Conservation (phyloP, 164 flowering plant species). For the Aristolochia contorta region DNA sequence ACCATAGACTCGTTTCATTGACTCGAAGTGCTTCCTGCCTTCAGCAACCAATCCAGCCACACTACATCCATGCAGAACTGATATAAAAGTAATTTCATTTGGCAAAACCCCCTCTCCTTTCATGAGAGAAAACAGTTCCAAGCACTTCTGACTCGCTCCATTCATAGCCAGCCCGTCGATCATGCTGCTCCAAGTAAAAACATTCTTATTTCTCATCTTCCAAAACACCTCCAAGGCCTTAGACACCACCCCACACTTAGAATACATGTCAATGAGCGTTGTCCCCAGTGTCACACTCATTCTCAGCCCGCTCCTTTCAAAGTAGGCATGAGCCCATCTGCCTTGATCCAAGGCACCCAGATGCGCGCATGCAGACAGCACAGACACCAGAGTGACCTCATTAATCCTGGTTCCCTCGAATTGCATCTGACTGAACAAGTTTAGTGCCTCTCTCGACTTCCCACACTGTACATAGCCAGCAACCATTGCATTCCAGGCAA, state of each 20-base stretch:
- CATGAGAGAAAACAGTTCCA: conserved; percentile 43
- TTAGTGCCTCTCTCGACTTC: conserved; percentile 32
- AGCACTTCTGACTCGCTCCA: conserved; percentile 37
- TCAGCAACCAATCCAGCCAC: conserved; percentile 43
- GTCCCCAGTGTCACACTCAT: conserved; percentile 39
- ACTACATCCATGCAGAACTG: conserved; percentile 40
- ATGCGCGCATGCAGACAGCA: conserved; percentile 43
- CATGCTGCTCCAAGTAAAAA: conserved; percentile 43
- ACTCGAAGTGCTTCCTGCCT: conserved; percentile 31
- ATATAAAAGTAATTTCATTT: conserved; percentile 40
- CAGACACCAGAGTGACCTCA: conserved; percentile 42
- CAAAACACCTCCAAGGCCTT: conserved; percentile 54
- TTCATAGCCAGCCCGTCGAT: conserved; percentile 50
- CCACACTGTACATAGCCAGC: conserved; percentile 42
- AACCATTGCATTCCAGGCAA: conserved; percentile 53
- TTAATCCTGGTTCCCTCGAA: conserved; percentile 31
- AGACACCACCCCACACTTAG: conserved; percentile 33
- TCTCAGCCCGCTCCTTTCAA: conserved; percentile 24
- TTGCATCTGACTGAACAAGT: conserved; percentile 38
- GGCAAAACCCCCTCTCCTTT: conserved; percentile 31
- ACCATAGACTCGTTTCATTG: conserved; percentile 28
- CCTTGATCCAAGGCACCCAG: conserved; percentile 54
- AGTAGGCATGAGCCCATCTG: conserved; percentile 44
- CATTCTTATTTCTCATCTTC: conserved; percentile 45
- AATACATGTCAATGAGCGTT: conserved; percentile 47